Evolutionary conservation across 208 protist species (phyloP).

Genomic region (Wallacemonas sp.): DNA sequence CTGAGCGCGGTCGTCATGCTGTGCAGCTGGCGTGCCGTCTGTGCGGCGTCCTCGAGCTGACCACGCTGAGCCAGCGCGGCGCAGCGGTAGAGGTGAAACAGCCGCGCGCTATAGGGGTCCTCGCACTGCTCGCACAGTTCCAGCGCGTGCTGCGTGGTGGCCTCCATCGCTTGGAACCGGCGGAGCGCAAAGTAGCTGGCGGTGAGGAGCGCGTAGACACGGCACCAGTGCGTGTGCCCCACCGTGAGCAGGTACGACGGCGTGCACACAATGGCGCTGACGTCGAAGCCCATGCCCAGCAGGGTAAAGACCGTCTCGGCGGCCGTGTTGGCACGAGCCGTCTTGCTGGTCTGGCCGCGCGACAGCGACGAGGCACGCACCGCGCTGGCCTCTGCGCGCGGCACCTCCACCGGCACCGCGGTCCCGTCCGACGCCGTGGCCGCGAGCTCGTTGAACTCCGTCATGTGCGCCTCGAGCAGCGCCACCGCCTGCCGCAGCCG

Average conservation of each 20-base stretch:
- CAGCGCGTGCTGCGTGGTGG: constrained; percentile 36
- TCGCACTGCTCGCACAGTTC: constrained; percentile 45
- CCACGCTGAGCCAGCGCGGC: constrained; percentile 32
- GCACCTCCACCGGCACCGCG: neutral
- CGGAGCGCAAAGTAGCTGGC: constrained; percentile 46
- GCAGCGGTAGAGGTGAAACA: constrained; percentile 52
- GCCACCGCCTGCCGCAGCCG: constrained; percentile 3
- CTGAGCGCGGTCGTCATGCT: constrained; percentile 16
- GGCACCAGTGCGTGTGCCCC: constrained; percentile 48
- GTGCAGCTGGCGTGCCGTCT: constrained; percentile 26
- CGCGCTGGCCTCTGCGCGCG: neutral
- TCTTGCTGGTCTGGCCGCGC: neutral
- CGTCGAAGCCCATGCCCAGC: constrained; percentile 30
- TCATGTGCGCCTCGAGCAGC: constrained; percentile 22
- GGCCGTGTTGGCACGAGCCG: neutral
- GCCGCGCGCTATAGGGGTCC: constrained; percentile 45
- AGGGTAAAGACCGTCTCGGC: constrained; percentile 18
- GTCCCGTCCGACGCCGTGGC: neutral
- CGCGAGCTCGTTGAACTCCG: constrained; percentile 16
- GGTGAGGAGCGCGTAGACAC: constrained; percentile 37
- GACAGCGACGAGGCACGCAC: neutral
- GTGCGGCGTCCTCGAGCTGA: constrained; percentile 7
- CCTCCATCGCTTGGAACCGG: constrained; percentile 31
- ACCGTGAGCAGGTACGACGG: constrained; percentile 57
- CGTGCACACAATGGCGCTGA: constrained; percentile 10